Base-by-base conservation (phyloP, 148 eudicot species). In the Amaranthus palmeri region DNA sequence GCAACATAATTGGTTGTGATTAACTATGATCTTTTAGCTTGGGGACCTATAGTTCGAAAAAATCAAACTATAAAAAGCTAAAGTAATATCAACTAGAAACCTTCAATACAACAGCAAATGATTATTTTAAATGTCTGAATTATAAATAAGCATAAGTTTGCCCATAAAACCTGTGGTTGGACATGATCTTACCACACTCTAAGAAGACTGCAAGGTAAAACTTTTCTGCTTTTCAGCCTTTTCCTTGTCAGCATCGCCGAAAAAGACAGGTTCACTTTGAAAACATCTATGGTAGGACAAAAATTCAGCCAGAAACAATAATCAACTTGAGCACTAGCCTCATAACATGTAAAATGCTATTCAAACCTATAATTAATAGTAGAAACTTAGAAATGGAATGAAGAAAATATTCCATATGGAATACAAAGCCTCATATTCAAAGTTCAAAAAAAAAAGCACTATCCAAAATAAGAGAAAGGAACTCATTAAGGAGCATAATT, bases 241-340 rank as follows among this genome's bases (percentile, higher is more conserved):
- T 77, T 84, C 73, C 83, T 78, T 83, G 78, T 81, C 84, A 85
- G 85, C 90, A 80, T 83, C 90, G 72, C 84, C 83, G 84, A 76
- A 77, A 85, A 84, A 78, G 86, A 80, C 80, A 80, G 77, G 83
- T 84, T 69, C 86, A 79, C 74, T 79, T 25, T 79, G 84, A 81
- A 83, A 77, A 79, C 72, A 86, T 86, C 88, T 85, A 86, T 79
- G 78, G 78, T 85, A 70, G 77, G 65, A 69, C 36, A 78, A 78
- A 86, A 84, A 77, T 69, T 74, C 83, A 84, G 79, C 79, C 79
- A 83, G 78, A 73, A 77, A 80, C 40, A 71, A 68, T 68, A 81
- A 84, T 79, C 69, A 84, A 86, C 85, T 81, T 79, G 57, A 64
- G 82, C 71, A 62, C 76, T 65, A 72, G 74, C 81, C 75, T 76